Evolutionary conservation across 1,284 basidiomycete genomes (phyloP).

Genomic region (Singerocomus inundabilis): DNA sequence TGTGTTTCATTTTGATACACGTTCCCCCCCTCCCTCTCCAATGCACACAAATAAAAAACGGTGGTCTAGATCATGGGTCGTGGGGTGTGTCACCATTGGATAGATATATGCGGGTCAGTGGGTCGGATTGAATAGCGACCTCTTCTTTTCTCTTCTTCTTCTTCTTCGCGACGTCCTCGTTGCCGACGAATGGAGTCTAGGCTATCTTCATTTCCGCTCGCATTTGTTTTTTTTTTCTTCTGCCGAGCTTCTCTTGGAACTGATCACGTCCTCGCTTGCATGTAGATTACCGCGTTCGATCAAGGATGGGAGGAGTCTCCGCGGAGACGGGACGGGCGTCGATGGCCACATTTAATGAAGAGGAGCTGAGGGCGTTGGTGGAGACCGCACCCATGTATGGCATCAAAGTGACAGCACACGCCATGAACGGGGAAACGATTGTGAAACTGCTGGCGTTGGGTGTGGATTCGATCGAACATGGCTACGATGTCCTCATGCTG

Average conservation of each 20-base stretch:
- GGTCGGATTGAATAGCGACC: not conserved
- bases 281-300: conserved; percentile 52
- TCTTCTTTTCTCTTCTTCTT: not conserved
- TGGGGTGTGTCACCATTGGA: conserved; percentile 3
- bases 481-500: conserved; percentile 30
- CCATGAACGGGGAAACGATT: conserved; percentile 41
- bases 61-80: not conserved
- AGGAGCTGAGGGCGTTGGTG: conserved; percentile 53
- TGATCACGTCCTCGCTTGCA: not conserved
- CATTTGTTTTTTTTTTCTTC: conserved; percentile 9
- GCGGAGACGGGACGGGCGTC: conserved; percentile 33
- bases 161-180: conserved; percentile 6
- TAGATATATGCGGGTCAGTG: conserved; percentile 53
- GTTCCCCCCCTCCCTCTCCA: conserved; percentile 3
- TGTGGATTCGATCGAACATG: conserved; percentile 54
- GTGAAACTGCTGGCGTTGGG: conserved; percentile 36
- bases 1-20: conserved; percentile 16
- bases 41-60: not conserved
- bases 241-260: not conserved
- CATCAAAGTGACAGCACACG: conserved; percentile 62
- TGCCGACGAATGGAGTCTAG: conserved; percentile 9
- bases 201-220: conserved; percentile 27
- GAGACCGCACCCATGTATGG: conserved; percentile 49
- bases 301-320: conserved; percentile 43
- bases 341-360: conserved; percentile 44